phyloP scores from a whole-genome alignment of 2,329 filamentous ascomycete genomes.

The Sordariomycetes sp. region DNA sequence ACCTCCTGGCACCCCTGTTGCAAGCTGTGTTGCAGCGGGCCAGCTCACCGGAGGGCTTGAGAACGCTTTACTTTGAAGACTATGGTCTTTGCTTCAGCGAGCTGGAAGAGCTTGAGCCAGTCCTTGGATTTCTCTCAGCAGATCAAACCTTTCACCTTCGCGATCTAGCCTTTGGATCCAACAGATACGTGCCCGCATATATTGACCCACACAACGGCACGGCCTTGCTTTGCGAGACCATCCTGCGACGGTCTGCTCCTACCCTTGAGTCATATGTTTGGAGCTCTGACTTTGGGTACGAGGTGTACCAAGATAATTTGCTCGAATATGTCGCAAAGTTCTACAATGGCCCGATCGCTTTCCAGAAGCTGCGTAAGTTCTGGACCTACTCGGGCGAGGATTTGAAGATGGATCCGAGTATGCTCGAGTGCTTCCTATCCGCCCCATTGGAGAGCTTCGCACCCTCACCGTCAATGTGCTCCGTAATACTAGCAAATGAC shows the following conservation, averaged over 20 bases:
- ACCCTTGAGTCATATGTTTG: not conserved
- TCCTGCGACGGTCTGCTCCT: not conserved
- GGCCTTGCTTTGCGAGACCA: not conserved
- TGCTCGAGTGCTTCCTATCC: conserved; percentile 1
- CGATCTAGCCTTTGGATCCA: conserved; percentile 1
- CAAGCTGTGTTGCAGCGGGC: not conserved
- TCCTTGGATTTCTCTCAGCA: no score
- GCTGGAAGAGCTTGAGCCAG: no score
- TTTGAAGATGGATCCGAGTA: not conserved
- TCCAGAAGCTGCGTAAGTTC: conserved; percentile 1
- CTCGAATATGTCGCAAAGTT: not conserved
- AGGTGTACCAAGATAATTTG: no score
- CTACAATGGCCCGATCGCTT: not conserved
- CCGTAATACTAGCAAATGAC: not conserved
- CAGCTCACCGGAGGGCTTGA: not conserved
- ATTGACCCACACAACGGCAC: not conserved
- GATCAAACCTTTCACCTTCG: not conserved
- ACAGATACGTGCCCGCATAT: not conserved
- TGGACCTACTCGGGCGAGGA: not conserved
- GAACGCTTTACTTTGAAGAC: conserved; percentile 1
- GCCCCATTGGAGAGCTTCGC: conserved; percentile 1
- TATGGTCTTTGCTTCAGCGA: not conserved
- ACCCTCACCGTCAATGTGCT: not conserved
- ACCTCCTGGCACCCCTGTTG: not conserved
- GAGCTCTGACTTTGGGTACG: not conserved